phyloP scores from a whole-genome alignment of 306 rosid genomes.

The Sphenostylis stenocarpa region DNA sequence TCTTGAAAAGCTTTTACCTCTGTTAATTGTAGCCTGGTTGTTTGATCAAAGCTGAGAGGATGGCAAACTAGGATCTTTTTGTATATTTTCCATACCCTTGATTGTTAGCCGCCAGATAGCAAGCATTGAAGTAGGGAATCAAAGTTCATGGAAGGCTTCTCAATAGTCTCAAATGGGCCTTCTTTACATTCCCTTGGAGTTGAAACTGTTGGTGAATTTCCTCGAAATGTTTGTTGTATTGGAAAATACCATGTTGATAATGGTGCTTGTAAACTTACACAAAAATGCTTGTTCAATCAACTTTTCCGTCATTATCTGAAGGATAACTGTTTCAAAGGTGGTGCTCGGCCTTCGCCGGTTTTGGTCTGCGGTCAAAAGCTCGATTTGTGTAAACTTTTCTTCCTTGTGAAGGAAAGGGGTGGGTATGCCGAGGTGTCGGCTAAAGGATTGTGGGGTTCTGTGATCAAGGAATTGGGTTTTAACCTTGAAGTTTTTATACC shows the following conservation, averaged over 20 bases:
- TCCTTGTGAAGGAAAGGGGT: constrained; percentile 64
- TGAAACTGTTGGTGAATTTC: constrained; percentile 39
- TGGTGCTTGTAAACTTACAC: constrained; percentile 33
- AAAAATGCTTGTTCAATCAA: constrained; percentile 52
- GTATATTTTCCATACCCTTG: not conserved
- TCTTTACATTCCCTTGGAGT: constrained; percentile 43
- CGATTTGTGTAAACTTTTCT: constrained; percentile 66
- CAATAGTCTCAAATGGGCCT: constrained; percentile 51
- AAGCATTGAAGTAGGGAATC: constrained; percentile 22
- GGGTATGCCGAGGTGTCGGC: constrained; percentile 62
- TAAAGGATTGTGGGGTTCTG: constrained; percentile 64
- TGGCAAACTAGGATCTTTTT: constrained; percentile 1
- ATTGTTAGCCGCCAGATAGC: not conserved
- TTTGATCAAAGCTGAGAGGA: constrained; percentile 20
- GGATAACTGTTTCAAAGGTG: constrained; percentile 47
- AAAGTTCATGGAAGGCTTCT: constrained; percentile 74
- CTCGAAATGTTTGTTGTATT: constrained; percentile 32
- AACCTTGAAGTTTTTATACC: constrained; percentile 41
- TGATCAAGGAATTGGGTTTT: constrained; percentile 55
- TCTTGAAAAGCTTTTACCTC: not conserved
- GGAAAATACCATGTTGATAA: constrained; percentile 28
- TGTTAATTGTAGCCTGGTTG: constrained; percentile 19
- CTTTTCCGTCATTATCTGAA: constrained; percentile 48
- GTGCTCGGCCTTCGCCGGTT: constrained; percentile 59
- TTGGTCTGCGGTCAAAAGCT: constrained; percentile 51